These are phyloP conservation scores for Cyclotella atomus DNA, from an alignment of 108 stramenopile genomes.

Conservation along the genomic window DNA sequence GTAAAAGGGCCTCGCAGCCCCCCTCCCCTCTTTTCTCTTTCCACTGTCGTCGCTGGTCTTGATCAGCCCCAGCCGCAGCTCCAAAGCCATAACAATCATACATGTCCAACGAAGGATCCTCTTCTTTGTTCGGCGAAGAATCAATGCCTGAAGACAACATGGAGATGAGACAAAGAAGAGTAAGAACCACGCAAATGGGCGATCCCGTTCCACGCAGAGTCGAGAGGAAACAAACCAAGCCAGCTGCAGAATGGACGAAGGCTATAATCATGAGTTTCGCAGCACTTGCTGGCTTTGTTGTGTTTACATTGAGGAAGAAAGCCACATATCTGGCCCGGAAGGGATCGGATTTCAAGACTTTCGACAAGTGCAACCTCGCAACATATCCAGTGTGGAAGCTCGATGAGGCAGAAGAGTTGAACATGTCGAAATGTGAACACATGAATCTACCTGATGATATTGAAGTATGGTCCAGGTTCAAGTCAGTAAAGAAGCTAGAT, in stretches of 20 bases:
- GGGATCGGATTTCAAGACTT: neutral
- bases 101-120: too few relatives aligned
- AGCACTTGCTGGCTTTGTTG: neutral
- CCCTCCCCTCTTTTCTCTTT: too few relatives aligned
- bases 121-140: too few relatives aligned
- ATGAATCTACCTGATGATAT: slow-evolving; percentile 12
- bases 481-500: slow-evolving; percentile 36
- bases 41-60: too few relatives aligned
- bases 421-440: slow-evolving; percentile 8
- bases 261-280: slow-evolving; percentile 14
- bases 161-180: too few relatives aligned
- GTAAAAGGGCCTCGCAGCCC: too few relatives aligned
- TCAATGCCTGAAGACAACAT: too few relatives aligned
- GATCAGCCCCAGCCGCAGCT: too few relatives aligned
- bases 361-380: slow-evolving; percentile 13
- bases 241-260: slow-evolving; percentile 22
- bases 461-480: slow-evolving; percentile 32
- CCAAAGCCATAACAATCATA: too few relatives aligned
- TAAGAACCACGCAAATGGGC: too few relatives aligned
- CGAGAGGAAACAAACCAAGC: slow-evolving; percentile 2
- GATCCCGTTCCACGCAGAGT: slow-evolving; percentile 1
- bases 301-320: slow-evolving; percentile 5
- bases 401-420: slow-evolving; percentile 13
- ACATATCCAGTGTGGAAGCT: slow-evolving; percentile 22
- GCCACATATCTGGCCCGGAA: slow-evolving; percentile 3